Conservation (phyloP, 495 filamentous ascomycete species). For the Aspergillus asperescens region DNA sequence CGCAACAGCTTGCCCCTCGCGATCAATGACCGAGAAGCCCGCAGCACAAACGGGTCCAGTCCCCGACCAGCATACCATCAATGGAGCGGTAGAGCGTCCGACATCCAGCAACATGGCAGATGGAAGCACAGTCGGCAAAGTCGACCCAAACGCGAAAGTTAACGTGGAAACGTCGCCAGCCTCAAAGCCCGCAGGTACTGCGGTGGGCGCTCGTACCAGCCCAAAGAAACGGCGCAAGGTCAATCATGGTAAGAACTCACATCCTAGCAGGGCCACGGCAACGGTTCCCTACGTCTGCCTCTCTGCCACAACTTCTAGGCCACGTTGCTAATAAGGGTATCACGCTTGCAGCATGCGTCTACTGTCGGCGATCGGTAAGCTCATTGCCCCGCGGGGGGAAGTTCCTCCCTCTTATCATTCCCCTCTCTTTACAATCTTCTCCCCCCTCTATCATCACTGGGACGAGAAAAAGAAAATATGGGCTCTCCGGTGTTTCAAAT, state of each 20-base stretch:
- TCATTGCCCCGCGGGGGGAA: slow-evolving; percentile 3
- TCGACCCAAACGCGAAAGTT: slow-evolving; percentile 26
- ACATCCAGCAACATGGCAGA: slow-evolving; percentile 7
- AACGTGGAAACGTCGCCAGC: slow-evolving; percentile 27
- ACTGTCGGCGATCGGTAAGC: slow-evolving; percentile 98
- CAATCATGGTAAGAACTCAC: slow-evolving; percentile 80
- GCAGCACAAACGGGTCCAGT: slow-evolving; percentile 24
- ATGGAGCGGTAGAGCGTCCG: slow-evolving; percentile 17
- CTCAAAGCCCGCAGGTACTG: slow-evolving; percentile 35
- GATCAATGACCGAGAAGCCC: slow-evolving; percentile 39
- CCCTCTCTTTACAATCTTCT: neutral
- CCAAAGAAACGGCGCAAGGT: slow-evolving; percentile 98
- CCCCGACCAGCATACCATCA: slow-evolving; percentile 24
- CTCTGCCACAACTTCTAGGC: slow-evolving; percentile 18
- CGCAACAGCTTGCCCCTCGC: slow-evolving; percentile 27
- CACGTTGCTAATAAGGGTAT: slow-evolving; percentile 26
- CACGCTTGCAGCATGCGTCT: slow-evolving; percentile 78
- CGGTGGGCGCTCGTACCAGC: slow-evolving; percentile 46
- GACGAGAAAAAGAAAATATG: slow-evolving; percentile 8
- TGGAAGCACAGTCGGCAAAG: slow-evolving; percentile 24
- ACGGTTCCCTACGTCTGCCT: slow-evolving; percentile 24
- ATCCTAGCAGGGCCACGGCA: slow-evolving; percentile 30
- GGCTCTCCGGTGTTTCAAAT: neutral
- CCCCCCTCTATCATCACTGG: slow-evolving; percentile 7
- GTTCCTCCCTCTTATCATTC: slow-evolving; percentile 9